Evolutionary conservation across 2,329 filamentous ascomycete species (phyloP).

Genomic region (Fonsecaea pedrosoi): DNA sequence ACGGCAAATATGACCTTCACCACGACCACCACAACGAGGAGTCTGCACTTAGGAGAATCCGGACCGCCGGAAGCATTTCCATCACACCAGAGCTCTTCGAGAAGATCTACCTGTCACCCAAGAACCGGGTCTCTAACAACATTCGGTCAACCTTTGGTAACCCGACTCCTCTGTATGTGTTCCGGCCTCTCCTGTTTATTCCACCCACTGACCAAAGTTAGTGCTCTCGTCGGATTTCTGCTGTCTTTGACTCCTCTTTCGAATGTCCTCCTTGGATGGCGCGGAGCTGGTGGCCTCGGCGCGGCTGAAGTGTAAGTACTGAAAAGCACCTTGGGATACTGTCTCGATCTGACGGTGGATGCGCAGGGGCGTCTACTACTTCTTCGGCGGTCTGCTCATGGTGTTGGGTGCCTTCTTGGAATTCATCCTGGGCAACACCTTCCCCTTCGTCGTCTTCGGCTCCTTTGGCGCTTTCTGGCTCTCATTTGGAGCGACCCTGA

Average conservation of each 20-base stretch:
- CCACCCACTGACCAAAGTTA: slow-evolving; percentile 24
- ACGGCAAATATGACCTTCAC: slow-evolving; percentile 41
- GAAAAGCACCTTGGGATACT: not conserved
- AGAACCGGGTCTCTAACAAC: slow-evolving; percentile 44
- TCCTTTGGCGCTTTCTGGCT: slow-evolving; percentile 60
- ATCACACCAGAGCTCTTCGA: slow-evolving; percentile 47
- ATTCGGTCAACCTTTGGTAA: slow-evolving; percentile 45
- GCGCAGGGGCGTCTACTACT: slow-evolving; percentile 44
- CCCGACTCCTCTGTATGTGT: slow-evolving; percentile 45
- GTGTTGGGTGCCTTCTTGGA: slow-evolving; percentile 45
- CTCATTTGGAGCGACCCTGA: slow-evolving; percentile 62
- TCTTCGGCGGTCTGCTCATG: slow-evolving; percentile 47
- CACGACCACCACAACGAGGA: slow-evolving; percentile 40
- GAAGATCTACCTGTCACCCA: slow-evolving; percentile 46
- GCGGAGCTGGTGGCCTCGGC: slow-evolving; percentile 61
- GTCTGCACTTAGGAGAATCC: slow-evolving; percentile 52
- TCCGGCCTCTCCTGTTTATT: not conserved
- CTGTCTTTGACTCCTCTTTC: slow-evolving; percentile 62
- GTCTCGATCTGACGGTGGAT: not conserved
- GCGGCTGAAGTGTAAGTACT: slow-evolving; percentile 44
- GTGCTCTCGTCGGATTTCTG: slow-evolving; percentile 52
- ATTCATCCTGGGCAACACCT: slow-evolving; percentile 55
- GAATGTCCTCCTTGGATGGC: slow-evolving; percentile 65
- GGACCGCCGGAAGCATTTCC: slow-evolving; percentile 58
- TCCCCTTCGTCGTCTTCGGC: slow-evolving; percentile 64